Percentiles rank a stretch among this genome's conserved stretches.
Evolutionary conservation across 176 grass and related monocot species (phyloP).

Genomic region (Neostapfia colusana): DNA sequence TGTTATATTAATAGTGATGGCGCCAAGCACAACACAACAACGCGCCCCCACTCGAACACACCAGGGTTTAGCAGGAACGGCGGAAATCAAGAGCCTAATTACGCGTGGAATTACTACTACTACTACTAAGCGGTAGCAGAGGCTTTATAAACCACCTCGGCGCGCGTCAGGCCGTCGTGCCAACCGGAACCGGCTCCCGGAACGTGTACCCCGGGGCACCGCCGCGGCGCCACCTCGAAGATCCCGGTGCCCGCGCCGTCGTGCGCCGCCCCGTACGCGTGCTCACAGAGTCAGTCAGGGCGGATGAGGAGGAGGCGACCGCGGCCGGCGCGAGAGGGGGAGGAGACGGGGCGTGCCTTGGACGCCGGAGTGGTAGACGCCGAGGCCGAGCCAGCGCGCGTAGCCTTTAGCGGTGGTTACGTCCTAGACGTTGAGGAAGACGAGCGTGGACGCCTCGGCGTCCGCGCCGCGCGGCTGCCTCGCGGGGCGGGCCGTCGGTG

Average conservation of each 20-base stretch:
- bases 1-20: too few relatives aligned
- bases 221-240: slow-evolving; percentile 70
- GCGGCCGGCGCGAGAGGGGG: not conserved
- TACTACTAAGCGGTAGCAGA: too few relatives aligned
- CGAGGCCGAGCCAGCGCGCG: slow-evolving; percentile 80
- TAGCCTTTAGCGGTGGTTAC: slow-evolving; percentile 81
- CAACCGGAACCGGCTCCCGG: slow-evolving; percentile 71
- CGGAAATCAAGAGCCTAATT: too few relatives aligned
- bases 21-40: too few relatives aligned
- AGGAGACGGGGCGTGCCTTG: slow-evolving; percentile 50
- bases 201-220: slow-evolving; percentile 76
- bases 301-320: not conserved
- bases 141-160: too few relatives aligned
- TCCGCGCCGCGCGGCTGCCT: slow-evolving; percentile 22
- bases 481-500: slow-evolving; percentile 12
- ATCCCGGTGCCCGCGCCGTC: slow-evolving; percentile 71
- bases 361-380: slow-evolving; percentile 84
- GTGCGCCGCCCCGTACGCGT: slow-evolving; percentile 87
- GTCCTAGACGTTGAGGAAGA: slow-evolving; percentile 87
- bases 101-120: too few relatives aligned
- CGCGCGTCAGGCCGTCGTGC: slow-evolving; percentile 51
- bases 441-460: slow-evolving; percentile 40
- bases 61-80: too few relatives aligned
- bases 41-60: too few relatives aligned
- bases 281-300: slow-evolving; percentile 36